A percentile compares a stretch with the other conserved stretches of the same genome.
Evolutionary conservation across 352 stramenopile species (phyloP).

Genomic region (Globisporangium apiculatum): DNA sequence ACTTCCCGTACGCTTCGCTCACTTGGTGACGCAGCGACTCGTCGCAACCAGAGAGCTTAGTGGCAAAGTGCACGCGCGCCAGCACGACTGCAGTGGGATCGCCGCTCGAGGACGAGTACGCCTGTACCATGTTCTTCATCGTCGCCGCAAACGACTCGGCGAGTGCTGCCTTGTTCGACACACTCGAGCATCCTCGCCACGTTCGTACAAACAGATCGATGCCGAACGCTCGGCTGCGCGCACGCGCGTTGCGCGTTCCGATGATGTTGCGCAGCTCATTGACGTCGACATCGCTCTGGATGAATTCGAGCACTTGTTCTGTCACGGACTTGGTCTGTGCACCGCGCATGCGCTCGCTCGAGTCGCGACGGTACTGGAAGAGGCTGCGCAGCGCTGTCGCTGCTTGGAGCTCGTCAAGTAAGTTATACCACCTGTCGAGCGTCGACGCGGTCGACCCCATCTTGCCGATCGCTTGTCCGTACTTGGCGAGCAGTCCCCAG

Average conservation of each 20-base stretch:
- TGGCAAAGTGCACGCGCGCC: slow-evolving; percentile 49
- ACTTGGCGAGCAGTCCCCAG: slow-evolving; percentile 68
- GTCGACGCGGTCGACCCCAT: slow-evolving; percentile 34
- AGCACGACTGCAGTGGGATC: slow-evolving; percentile 7
- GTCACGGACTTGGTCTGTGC: slow-evolving; percentile 60
- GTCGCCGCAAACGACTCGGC: slow-evolving; percentile 39
- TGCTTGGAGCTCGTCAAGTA: slow-evolving; percentile 72
- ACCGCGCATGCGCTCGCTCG: slow-evolving; percentile 51
- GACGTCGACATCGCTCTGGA: slow-evolving; percentile 75
- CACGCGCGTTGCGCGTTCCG: slow-evolving; percentile 36
- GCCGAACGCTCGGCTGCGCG: slow-evolving; percentile 29
- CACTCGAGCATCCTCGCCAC: slow-evolving; percentile 19
- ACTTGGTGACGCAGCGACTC: slow-evolving; percentile 33
- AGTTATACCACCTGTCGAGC: slow-evolving; percentile 74
- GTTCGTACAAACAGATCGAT: slow-evolving; percentile 37
- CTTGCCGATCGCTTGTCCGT: slow-evolving; percentile 52
- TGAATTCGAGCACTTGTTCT: slow-evolving; percentile 79
- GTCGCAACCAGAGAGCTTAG: slow-evolving; percentile 46
- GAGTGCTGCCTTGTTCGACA: slow-evolving; percentile 27
- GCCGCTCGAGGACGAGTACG: slow-evolving; percentile 16
- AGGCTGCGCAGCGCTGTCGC: slow-evolving; percentile 63
- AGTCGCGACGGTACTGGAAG: slow-evolving; percentile 69
- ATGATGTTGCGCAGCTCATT: slow-evolving; percentile 43
- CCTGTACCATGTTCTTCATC: slow-evolving; percentile 30
- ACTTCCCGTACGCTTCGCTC: slow-evolving; percentile 39